Evolutionary conservation across 1,284 basidiomycete species (phyloP).

Genomic region (Ceratobasidium sp.): DNA sequence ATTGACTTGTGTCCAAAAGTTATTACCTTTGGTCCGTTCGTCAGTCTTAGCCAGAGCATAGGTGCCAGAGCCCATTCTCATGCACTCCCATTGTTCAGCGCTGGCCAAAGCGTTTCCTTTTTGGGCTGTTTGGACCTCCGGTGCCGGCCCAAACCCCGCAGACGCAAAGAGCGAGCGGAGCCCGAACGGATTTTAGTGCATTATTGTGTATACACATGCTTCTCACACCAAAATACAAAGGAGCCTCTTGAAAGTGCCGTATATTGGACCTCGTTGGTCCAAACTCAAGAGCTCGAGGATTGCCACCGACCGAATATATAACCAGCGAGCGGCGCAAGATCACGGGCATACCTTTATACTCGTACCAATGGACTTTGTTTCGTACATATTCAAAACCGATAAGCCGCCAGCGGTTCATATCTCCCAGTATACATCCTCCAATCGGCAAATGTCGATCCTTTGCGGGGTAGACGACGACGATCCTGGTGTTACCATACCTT

Average conservation of each 20-base stretch:
- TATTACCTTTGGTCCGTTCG: too few species aligned
- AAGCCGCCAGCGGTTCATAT: neutral
- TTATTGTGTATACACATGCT: neutral
- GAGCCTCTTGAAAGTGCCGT: neutral
- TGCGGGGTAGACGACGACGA: neutral
- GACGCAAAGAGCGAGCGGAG: too few species aligned
- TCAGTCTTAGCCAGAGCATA: too few species aligned
- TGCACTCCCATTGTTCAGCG: too few species aligned
- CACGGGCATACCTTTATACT: neutral
- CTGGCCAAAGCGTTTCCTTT: constrained; percentile 6
- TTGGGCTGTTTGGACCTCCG: constrained; percentile 7
- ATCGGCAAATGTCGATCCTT: constrained; percentile 14
- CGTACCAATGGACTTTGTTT: neutral
- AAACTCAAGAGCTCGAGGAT: too few species aligned
- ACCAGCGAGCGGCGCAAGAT: neutral
- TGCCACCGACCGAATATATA: constrained; percentile 4
- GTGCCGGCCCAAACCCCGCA: too few species aligned
- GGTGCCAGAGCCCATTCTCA: too few species aligned
- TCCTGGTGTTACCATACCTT: neutral
- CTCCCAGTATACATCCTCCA: constrained; percentile 18
- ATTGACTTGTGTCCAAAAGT: too few species aligned
- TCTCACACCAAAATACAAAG: neutral
- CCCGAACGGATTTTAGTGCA: too few species aligned
- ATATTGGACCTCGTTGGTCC: neutral
- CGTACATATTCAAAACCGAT: neutral